A percentile compares a stretch with the other conserved stretches of the same genome.
Conservation (phyloP, 1,284 basidiomycete genomes). For the Fomitiporia mediterranea region DNA sequence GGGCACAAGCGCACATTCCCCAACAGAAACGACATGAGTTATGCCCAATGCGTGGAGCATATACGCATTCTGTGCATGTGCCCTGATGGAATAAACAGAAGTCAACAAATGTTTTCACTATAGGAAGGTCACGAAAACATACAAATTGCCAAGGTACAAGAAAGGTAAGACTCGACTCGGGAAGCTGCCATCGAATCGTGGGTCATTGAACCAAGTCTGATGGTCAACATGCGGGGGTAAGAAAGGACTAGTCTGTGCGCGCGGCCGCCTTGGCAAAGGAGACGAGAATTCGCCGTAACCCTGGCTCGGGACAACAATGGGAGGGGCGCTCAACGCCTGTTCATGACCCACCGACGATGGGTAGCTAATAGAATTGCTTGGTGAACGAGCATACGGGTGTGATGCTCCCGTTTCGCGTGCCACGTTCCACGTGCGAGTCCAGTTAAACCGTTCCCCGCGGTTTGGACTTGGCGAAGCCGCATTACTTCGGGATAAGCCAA, state of each 20-base stretch:
- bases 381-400: slow-evolving; percentile 19
- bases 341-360: slow-evolving; percentile 13
- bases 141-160: slow-evolving; percentile 94
- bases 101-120: neutral
- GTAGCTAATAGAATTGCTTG: slow-evolving; percentile 20
- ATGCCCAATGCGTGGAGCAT: slow-evolving; percentile 97
- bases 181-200: slow-evolving; percentile 92
- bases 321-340: slow-evolving; percentile 15
- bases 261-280: slow-evolving; percentile 42
- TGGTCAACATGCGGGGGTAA: slow-evolving; percentile 64
- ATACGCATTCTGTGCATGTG: slow-evolving; percentile 90
- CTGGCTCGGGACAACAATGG: slow-evolving; percentile 23
- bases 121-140: slow-evolving; percentile 36
- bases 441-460: slow-evolving; percentile 1
- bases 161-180: slow-evolving; percentile 92
- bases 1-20: slow-evolving; percentile 85
- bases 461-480: neutral
- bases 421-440: slow-evolving; percentile 4
- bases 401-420: slow-evolving; percentile 17
- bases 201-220: slow-evolving; percentile 89
- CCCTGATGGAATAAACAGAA: slow-evolving; percentile 39
- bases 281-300: slow-evolving; percentile 21
- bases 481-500: slow-evolving; percentile 17
- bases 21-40: slow-evolving; percentile 95
- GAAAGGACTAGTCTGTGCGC: slow-evolving; percentile 65